A percentile compares a stretch with the other conserved stretches of the same genome.
These are phyloP conservation scores for Metschnikowia gelsemii DNA, from an alignment of 805 yeast species.

Conservation along the genomic window DNA sequence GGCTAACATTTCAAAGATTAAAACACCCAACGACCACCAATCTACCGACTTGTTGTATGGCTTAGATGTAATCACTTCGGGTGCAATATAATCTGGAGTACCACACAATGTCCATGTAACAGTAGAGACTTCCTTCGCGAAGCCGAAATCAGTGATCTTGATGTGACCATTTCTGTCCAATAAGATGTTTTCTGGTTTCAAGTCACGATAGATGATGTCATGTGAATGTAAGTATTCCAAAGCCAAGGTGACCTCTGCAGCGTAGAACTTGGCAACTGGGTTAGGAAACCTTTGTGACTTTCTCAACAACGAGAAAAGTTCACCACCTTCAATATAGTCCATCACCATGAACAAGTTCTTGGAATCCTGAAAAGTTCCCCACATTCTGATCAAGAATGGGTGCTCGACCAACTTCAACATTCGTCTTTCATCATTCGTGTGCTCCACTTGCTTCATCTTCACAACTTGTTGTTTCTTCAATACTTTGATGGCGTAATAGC, in stretches of 20 bases:
- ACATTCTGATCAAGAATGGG: constrained; percentile 60
- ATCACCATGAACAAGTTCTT: constrained; percentile 58
- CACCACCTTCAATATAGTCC: constrained; percentile 68
- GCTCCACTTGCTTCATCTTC: constrained; percentile 62
- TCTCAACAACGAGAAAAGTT: constrained; percentile 53
- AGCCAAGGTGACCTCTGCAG: constrained; percentile 60
- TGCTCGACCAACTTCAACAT: constrained; percentile 59
- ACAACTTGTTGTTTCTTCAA: constrained; percentile 57
- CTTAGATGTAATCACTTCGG: constrained; percentile 62
- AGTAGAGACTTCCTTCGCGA: constrained; percentile 59
- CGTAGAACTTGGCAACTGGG: constrained; percentile 63
- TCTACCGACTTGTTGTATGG: constrained; percentile 64
- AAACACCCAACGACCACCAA: constrained; percentile 65
- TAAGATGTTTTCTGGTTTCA: constrained; percentile 60
- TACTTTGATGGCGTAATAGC: constrained; percentile 61
- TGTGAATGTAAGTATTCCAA: constrained; percentile 58
- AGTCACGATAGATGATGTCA: constrained; percentile 58
- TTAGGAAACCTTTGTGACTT: constrained; percentile 60
- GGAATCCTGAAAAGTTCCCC: constrained; percentile 66
- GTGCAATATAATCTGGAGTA: constrained; percentile 64
- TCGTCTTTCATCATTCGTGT: constrained; percentile 60
- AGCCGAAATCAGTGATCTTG: constrained; percentile 61
- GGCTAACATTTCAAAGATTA: constrained; percentile 60
- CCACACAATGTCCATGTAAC: constrained; percentile 65
- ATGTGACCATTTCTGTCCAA: constrained; percentile 60